Percentiles rank a stretch among this genome's conserved stretches.
phyloP scores from a whole-genome alignment of 495 filamentous ascomycete species.

The Aspergillus coremiiformis region DNA sequence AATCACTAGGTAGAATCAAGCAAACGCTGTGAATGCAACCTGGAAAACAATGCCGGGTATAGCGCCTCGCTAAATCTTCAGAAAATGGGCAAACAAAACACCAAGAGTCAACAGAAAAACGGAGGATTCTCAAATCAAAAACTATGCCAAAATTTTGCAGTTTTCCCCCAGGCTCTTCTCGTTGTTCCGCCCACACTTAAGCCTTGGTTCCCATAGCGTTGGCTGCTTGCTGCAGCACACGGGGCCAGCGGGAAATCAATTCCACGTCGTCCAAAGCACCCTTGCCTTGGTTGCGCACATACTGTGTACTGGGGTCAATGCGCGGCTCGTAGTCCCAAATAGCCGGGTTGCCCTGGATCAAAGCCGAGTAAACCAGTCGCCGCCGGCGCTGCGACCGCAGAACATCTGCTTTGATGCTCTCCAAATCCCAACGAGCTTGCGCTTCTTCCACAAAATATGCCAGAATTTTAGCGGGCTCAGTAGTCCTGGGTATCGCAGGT shows the following conservation, averaged over 20 bases:
- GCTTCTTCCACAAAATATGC: conserved; percentile 61
- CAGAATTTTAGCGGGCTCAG: conserved; percentile 38
- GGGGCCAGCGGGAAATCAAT: conserved; percentile 42
- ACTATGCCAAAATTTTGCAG: background rate
- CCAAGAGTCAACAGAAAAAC: background rate
- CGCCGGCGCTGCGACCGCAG: conserved; percentile 64
- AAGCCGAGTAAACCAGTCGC: conserved; percentile 63
- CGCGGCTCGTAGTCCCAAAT: conserved; percentile 74
- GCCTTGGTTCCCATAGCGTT: conserved; percentile 20
- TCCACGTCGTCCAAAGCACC: conserved; percentile 41
- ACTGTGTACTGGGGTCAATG: conserved; percentile 66
- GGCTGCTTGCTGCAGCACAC: conserved; percentile 34
- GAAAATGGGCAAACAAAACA: conserved; percentile 8
- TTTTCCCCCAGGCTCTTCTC: background rate
- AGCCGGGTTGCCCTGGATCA: conserved; percentile 59
- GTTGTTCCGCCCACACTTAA: background rate
- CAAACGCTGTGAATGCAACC: background rate
- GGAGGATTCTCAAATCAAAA: conserved; percentile 4
- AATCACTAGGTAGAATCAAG: background rate
- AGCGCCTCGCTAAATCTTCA: conserved; percentile 28
- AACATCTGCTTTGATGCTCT: conserved; percentile 60
- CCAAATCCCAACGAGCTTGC: conserved; percentile 63
- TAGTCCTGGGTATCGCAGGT: conserved; percentile 29
- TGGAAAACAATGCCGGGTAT: conserved; percentile 31
- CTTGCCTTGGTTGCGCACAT: conserved; percentile 44